Base-by-base conservation (phyloP, 1,284 basidiomycete genomes). In the Pulveroboletus sp. region DNA sequence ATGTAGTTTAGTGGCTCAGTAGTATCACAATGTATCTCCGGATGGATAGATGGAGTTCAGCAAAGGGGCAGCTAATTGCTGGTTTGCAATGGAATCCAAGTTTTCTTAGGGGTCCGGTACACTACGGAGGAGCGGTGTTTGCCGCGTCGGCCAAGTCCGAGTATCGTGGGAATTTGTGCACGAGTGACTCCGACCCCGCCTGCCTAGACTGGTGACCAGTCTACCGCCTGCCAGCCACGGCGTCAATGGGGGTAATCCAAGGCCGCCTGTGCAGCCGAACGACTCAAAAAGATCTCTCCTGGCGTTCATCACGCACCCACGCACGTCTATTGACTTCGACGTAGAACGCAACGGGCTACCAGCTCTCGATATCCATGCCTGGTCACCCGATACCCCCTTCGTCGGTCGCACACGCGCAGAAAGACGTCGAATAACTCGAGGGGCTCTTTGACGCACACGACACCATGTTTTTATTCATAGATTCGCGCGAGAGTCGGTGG, bases 171-270 rank as follows among this genome's bases (percentile, higher is more conserved):
- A n/a, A n/a, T n/a, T n/a, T n/a, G n/a, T n/a, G n/a, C n/a, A n/a
- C n/a, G n/a, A n/a, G n/a, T n/a, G n/a, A n/a, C 74, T 98, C 94
- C 12, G 98, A 98, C 72, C 96, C 96, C 0, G 96, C 98, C 24
- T 83, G 96, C 36, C 97, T 89, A 54, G 96, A 99, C 69, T 98
- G 94, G 62, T 72, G n/a, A n/a, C n/a, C n/a, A n/a, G n/a, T n/a
- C n/a, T n/a, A n/a, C n/a, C n/a, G n/a, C n/a, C n/a, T n/a, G n/a
- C n/a, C n/a, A n/a, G n/a, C n/a, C n/a, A n/a, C n/a, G n/a, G n/a
- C n/a, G n/a, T 98, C n/a, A 78, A 93, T 48, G 96, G 96, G 0
- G 96, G 95, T 2, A 93, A 92, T 71, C 89, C 91, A 9, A 99
- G 72, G 96, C 96, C 0, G 85, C 86, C 52, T 93, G 92, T 62